phyloP scores from a whole-genome alignment of 148 eudicot genomes.

The Rhododendron simsii region DNA sequence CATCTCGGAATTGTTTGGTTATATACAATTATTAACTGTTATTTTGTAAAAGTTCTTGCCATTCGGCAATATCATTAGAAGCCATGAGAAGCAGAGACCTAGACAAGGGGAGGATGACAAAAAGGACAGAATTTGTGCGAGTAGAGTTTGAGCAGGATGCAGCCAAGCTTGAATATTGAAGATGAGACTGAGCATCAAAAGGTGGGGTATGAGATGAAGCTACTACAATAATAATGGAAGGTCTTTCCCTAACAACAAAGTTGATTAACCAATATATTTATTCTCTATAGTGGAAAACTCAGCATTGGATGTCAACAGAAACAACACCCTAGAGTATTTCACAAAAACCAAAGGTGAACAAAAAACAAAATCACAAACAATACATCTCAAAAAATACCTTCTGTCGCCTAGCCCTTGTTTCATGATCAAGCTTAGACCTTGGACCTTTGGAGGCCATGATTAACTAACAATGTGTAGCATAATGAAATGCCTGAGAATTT shows the following conservation, averaged over 20 bases:
- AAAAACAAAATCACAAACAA: not conserved
- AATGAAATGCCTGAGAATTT: constrained; percentile 7
- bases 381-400: constrained; percentile 44
- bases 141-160: not conserved
- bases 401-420: constrained; percentile 74
- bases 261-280: not conserved
- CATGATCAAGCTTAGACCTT: constrained; percentile 92
- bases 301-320: not conserved
- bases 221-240: not conserved
- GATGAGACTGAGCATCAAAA: not conserved
- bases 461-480: constrained; percentile 18
- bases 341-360: not conserved
- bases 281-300: not conserved
- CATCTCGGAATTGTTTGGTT: not conserved
- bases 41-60: not conserved
- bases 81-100: not conserved
- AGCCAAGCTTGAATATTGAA: not conserved
- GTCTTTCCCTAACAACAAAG: not conserved
- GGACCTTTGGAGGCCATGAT: constrained; percentile 97
- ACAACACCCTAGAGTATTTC: not conserved
- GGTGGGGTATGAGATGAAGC: not conserved
- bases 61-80: not conserved
- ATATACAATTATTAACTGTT: not conserved
- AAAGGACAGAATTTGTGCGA: not conserved
- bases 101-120: not conserved